Base-by-base conservation (phyloP, 257 asterid species). In the Forsythia viridissima region DNA sequence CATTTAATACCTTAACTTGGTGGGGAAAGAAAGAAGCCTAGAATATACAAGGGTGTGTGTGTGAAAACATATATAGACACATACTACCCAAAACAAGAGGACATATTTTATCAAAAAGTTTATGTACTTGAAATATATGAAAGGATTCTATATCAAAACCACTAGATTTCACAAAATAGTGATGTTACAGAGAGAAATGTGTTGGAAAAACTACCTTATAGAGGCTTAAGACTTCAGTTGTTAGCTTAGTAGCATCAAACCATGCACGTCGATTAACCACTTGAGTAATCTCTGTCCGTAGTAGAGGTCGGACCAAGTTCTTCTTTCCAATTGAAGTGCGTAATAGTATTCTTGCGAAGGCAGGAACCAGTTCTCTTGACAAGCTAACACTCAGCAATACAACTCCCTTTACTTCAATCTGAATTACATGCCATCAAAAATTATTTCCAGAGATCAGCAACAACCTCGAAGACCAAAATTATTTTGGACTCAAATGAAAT, bases 181-280 rank as follows among this genome's bases (percentile, higher is more conserved):
- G 13, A 30, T 34, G 36, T 72, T 24, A 43, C 68, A 21, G n/a
- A n/a, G 68, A 39, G 68, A 48, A 1, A 8, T 41, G 21, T 41
- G 37, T 43, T 71, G 74, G 59, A 2, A 57, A 75, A 9, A 21
- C 21, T 91, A 95, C 99, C 99, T 93, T 95, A 77, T 95, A 93
- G 34, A 93, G 90, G 86, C 86, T 87, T 66, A 90, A 66, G 80
- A 91, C 92, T 76, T 91, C 98, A 9, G 95, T 88, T 63, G 96
- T 90, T 66, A 90, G 85, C 90, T 95, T 95, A 77, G 97, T 82
- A 80, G 89, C 89, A 88, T 95, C 96, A 79, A 91, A 93, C 99
- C 99, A 95, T 70, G 99, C 98, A 80, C 92, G 97, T 44, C 98
- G 88, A 79, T 93, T 95, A 70, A 95, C 97, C 79, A 95, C 96